A percentile compares a stretch with the other conserved stretches of the same genome.
phyloP scores from a whole-genome alignment of 2,329 filamentous ascomycete genomes.

The Pleurostoma richardsiae region DNA sequence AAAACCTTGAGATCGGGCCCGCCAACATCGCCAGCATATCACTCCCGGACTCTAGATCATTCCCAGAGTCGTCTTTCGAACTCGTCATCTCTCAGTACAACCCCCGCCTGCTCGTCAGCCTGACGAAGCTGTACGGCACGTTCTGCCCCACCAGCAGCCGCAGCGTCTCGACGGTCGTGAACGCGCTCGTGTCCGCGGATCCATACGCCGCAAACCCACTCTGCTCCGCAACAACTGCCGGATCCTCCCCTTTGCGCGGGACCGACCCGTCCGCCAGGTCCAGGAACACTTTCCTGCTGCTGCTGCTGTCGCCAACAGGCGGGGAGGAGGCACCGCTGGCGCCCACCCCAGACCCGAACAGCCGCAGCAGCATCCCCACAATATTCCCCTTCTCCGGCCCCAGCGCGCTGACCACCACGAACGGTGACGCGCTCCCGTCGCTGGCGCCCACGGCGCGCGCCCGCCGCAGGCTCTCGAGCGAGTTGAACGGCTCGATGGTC shows the following conservation, averaged over 20 bases:
- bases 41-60: too few relatives aligned
- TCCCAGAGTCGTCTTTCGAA: too few relatives aligned
- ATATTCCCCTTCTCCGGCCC: conserved; percentile 73
- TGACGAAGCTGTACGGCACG: conserved; percentile 81
- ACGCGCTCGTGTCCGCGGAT: conserved; percentile 73
- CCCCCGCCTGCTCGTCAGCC: conserved; percentile 57
- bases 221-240: conserved; percentile 63
- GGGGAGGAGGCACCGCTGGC: conserved; percentile 1
- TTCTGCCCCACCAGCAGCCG: conserved; percentile 78
- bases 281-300: conserved; percentile 66
- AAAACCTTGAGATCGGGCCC: too few relatives aligned
- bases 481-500: conserved; percentile 74
- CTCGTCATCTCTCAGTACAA: conserved; percentile 31
- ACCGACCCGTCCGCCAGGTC: conserved; percentile 64
- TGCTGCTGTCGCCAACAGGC: conserved; percentile 19
- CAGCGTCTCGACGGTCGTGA: conserved; percentile 78
- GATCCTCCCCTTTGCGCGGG: conserved; percentile 57
- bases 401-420: conserved; percentile 76
- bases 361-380: conserved; percentile 71
- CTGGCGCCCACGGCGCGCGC: conserved; percentile 38
- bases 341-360: conserved; percentile 55
- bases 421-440: conserved; percentile 55
- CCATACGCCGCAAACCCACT: conserved; percentile 78
- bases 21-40: too few relatives aligned
- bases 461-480: conserved; percentile 57